Percentiles rank a stretch among this genome's conserved stretches.
Conservation (phyloP, 495 filamentous ascomycete species). For the Aspergillus bertholletiae region DNA sequence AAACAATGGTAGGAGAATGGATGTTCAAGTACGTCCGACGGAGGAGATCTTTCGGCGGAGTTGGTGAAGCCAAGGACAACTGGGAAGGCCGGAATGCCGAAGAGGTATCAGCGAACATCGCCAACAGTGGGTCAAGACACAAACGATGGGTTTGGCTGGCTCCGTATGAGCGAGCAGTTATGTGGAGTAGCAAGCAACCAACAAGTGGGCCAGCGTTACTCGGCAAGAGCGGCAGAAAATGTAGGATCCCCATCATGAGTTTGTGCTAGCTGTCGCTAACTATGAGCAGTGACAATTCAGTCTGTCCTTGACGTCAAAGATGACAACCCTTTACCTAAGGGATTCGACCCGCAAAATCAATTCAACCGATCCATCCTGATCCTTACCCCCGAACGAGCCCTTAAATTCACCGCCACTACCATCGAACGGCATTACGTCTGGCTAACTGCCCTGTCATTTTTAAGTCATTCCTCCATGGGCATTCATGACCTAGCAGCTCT, state of each 20-base stretch:
- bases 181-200: slow-evolving; percentile 99
- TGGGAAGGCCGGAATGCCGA: slow-evolving; percentile 48
- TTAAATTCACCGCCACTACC: slow-evolving; percentile 88
- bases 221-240: slow-evolving; percentile 92
- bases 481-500: slow-evolving; percentile 61
- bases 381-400: slow-evolving; percentile 84
- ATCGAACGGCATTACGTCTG: slow-evolving; percentile 91
- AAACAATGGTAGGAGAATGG: slow-evolving; percentile 99
- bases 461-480: slow-evolving; percentile 78
- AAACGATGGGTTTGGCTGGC: slow-evolving; percentile 99
- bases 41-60: slow-evolving; percentile 75
- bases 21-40: slow-evolving; percentile 98
- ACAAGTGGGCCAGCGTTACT: slow-evolving; percentile 80
- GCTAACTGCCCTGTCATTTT: slow-evolving; percentile 90
- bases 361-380: slow-evolving; percentile 97
- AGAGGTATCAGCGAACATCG: slow-evolving; percentile 53
- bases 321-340: slow-evolving; percentile 82
- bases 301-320: slow-evolving; percentile 97
- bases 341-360: slow-evolving; percentile 46
- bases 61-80: slow-evolving; percentile 64
- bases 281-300: slow-evolving; percentile 75
- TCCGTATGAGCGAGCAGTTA: slow-evolving; percentile 89
- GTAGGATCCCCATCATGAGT: slow-evolving; percentile 52
- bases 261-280: slow-evolving; percentile 17
- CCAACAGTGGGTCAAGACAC: slow-evolving; percentile 64